Evolutionary conservation across 345 rosid species (phyloP).

Genomic region (Pistacia atlantica): DNA sequence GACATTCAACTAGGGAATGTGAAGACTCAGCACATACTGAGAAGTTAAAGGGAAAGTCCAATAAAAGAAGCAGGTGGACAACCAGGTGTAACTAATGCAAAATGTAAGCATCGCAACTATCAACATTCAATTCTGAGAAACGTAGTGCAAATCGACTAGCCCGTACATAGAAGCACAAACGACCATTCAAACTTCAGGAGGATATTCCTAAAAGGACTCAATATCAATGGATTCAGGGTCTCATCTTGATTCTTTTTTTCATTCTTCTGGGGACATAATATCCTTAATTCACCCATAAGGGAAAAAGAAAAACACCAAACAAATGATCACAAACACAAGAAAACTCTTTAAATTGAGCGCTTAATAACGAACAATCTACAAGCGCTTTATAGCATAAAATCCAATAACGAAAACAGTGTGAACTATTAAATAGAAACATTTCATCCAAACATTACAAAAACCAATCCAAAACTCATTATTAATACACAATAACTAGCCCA

Average conservation of each 20-base stretch:
- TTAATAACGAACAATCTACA: not conserved
- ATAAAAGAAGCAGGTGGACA: not conserved
- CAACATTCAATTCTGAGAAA: not conserved
- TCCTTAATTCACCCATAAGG: not conserved
- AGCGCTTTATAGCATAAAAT: not conserved
- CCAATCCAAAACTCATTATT: not conserved
- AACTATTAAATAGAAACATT: not conserved
- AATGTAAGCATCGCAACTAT: not conserved
- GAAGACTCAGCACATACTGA: not conserved
- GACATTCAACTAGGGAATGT: not conserved
- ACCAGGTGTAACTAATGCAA: not conserved
- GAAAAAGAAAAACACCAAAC: too few relatives aligned
- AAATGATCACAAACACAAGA: too few relatives aligned
- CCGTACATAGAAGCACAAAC: not conserved
- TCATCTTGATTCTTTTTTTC: not conserved
- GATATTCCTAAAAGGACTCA: not conserved
- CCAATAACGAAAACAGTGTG: not conserved
- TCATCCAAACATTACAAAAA: not conserved
- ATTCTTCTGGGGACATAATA: not conserved
- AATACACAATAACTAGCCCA: not conserved
- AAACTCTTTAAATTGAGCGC: too few relatives aligned
- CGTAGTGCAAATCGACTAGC: not conserved
- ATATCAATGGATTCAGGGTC: too few relatives aligned
- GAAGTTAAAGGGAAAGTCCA: not conserved
- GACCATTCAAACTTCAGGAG: not conserved